These are phyloP conservation scores for Diutina catenulata DNA, from an alignment of 1,139 yeast species.

Conservation along the genomic window DNA sequence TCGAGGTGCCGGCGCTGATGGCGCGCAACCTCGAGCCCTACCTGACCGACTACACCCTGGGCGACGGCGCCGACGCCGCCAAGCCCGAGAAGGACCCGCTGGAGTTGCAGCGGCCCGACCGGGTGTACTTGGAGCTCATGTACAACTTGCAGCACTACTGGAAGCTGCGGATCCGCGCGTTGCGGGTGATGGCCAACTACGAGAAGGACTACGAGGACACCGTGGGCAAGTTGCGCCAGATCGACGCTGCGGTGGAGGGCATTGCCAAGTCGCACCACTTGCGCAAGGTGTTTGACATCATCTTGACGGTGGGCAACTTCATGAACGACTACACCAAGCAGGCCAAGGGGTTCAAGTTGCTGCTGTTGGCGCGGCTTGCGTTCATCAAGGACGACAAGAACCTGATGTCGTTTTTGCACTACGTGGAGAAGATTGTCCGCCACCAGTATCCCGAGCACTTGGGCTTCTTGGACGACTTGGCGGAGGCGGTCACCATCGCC, in stretches of 20 bases:
- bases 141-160: conserved; percentile 71
- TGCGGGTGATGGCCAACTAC: conserved; percentile 45
- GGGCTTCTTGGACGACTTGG: conserved; percentile 46
- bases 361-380: conserved; percentile 62
- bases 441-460: conserved; percentile 56
- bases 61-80: conserved; percentile 18
- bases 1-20: conserved; percentile 50
- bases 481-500: conserved; percentile 46
- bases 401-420: conserved; percentile 68
- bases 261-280: conserved; percentile 48
- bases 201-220: conserved; percentile 66
- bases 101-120: conserved; percentile 67
- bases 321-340: conserved; percentile 75
- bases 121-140: conserved; percentile 60
- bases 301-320: conserved; percentile 71
- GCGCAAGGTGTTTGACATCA: conserved; percentile 60
- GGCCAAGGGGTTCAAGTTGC: conserved; percentile 69
- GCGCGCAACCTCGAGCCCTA: conserved; percentile 63
- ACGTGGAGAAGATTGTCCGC: conserved; percentile 64
- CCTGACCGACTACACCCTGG: conserved; percentile 29
- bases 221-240: conserved; percentile 42
- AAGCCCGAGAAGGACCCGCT: conserved; percentile 65
- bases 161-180: conserved; percentile 68
- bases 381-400: conserved; percentile 72
- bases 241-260: conserved; percentile 55